These are phyloP conservation scores for Diutina rugosa DNA, from an alignment of 1,139 yeast genomes.

Conservation along the genomic window DNA sequence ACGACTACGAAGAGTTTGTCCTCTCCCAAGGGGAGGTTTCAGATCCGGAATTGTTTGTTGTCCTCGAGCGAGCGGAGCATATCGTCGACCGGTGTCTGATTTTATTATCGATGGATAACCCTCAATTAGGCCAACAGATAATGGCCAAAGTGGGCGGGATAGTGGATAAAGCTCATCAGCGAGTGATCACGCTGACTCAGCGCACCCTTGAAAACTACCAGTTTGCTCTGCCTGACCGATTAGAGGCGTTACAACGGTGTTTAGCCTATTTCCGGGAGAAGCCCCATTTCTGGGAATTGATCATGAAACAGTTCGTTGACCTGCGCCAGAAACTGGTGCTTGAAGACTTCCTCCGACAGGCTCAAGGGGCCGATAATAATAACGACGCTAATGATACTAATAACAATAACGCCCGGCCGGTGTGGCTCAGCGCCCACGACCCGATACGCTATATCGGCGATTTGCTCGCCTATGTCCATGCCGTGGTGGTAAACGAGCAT, in stretches of 20 bases:
- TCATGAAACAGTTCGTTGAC: constrained; percentile 32
- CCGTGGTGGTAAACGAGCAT: constrained; percentile 78
- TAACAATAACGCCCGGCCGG: constrained; percentile 25
- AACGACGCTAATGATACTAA: neutral
- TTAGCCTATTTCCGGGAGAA: constrained; percentile 18
- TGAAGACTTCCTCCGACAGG: constrained; percentile 48
- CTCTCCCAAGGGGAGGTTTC: constrained; percentile 31
- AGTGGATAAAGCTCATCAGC: constrained; percentile 38
- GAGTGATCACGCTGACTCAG: constrained; percentile 25
- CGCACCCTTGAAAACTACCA: constrained; percentile 24
- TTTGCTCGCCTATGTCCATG: constrained; percentile 77
- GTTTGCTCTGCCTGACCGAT: constrained; percentile 15
- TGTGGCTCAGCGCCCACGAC: constrained; percentile 63
- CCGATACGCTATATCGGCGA: constrained; percentile 79
- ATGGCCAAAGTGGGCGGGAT: constrained; percentile 47
- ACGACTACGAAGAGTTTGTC: constrained; percentile 57
- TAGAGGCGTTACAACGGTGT: constrained; percentile 20
- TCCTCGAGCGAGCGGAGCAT: constrained; percentile 45
- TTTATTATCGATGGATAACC: constrained; percentile 54
- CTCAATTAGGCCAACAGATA: constrained; percentile 58
- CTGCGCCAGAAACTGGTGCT: constrained; percentile 42
- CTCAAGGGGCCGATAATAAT: constrained; percentile 17
- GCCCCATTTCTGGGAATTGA: constrained; percentile 40
- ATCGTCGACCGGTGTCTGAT: constrained; percentile 61
- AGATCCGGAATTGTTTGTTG: constrained; percentile 42